A percentile compares a stretch with the other conserved stretches of the same genome.
These are phyloP conservation scores for Acorus calamus DNA, from an alignment of 106 monocot species.

Conservation along the genomic window DNA sequence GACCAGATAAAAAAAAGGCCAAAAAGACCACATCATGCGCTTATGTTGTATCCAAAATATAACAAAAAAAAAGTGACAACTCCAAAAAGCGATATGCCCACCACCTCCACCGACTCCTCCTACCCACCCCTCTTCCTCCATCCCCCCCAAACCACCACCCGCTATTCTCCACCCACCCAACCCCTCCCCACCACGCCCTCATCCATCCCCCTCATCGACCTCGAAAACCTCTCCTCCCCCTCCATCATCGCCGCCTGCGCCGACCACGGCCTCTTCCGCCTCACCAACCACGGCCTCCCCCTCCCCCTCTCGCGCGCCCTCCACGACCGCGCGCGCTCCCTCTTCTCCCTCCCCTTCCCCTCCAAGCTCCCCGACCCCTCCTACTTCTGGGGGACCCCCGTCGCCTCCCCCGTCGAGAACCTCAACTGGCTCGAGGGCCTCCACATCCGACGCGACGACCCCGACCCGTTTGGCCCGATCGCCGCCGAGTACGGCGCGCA, in stretches of 20 bases:
- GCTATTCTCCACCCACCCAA: not conserved
- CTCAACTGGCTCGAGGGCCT: constrained; percentile 16
- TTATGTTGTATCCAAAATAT: too few relatives aligned
- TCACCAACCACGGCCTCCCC: constrained; percentile 11
- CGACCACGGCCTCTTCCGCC: constrained; percentile 9
- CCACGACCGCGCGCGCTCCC: not conserved
- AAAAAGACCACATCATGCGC: too few relatives aligned
- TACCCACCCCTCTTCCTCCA: constrained; percentile 9
- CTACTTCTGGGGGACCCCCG: constrained; percentile 14
- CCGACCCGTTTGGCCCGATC: not conserved
- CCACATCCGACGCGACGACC: constrained; percentile 1
- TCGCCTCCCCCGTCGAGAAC: not conserved
- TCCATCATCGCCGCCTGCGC: not conserved
- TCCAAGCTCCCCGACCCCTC: not conserved
- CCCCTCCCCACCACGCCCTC: not conserved
- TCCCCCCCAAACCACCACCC: not conserved
- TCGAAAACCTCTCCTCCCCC: constrained; percentile 2
- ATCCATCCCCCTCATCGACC: constrained; percentile 4
- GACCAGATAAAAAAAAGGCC: too few relatives aligned
- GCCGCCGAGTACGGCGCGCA: not conserved
- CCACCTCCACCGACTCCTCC: not conserved
- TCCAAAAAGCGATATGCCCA: too few relatives aligned
- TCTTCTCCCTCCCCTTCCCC: constrained; percentile 14
- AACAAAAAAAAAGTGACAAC: too few relatives aligned
- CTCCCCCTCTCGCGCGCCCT: constrained; percentile 3